Conservation (phyloP, 2,329 filamentous ascomycete species). For the Botrytis pseudocinerea region DNA sequence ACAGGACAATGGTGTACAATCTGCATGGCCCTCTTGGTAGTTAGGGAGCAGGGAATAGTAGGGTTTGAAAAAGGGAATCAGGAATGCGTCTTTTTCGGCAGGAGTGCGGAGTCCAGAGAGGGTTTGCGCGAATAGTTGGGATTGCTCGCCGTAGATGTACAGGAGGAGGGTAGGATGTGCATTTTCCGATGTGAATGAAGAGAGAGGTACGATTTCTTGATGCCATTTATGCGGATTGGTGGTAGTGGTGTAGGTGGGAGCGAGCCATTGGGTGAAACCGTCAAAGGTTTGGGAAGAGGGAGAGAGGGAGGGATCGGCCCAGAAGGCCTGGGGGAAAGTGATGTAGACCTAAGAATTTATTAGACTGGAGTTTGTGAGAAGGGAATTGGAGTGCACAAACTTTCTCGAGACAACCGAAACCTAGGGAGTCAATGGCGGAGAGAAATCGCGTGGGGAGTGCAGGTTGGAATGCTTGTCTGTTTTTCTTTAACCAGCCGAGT, state of each 20-base stretch:
- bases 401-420: constrained; percentile 53
- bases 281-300: constrained; percentile 30
- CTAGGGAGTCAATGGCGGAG: constrained; percentile 51
- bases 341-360: constrained; percentile 42
- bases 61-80: constrained; percentile 55
- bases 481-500: constrained; percentile 51
- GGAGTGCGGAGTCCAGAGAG: constrained; percentile 28
- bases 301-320: constrained; percentile 43
- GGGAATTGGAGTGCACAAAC: constrained; percentile 35
- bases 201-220: constrained; percentile 62
- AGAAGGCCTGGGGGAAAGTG: constrained; percentile 63
- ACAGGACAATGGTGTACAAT: constrained; percentile 55
- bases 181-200: constrained; percentile 51
- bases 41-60: constrained; percentile 65
- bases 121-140: constrained; percentile 39
- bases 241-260: constrained; percentile 54
- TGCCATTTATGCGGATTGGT: constrained; percentile 56
- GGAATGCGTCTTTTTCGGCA: constrained; percentile 37
- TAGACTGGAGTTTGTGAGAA: not conserved
- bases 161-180: constrained; percentile 67
- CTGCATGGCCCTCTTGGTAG: constrained; percentile 47
- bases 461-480: constrained; percentile 47
- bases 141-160: constrained; percentile 55
- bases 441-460: constrained; percentile 46
- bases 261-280: constrained; percentile 61